Evolutionary conservation across 2,329 filamentous ascomycete genomes (phyloP).

Genomic region (Sporothrix protearum): DNA sequence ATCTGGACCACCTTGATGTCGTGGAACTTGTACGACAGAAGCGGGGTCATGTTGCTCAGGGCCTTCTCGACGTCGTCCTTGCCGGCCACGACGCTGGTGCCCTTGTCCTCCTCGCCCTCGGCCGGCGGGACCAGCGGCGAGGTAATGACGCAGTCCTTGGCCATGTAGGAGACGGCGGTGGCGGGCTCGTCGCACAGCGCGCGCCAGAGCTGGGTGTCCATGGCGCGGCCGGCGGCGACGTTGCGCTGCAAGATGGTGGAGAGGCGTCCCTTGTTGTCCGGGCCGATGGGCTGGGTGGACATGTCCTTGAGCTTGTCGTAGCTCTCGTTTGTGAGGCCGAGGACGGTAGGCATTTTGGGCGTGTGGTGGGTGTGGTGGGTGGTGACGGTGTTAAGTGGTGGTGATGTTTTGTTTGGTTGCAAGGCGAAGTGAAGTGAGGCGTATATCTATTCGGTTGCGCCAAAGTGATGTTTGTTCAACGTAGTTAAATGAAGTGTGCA

Average conservation of each 20-base stretch:
- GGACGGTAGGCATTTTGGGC: slow-evolving; percentile 34
- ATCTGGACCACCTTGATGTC: slow-evolving; percentile 39
- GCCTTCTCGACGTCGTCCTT: slow-evolving; percentile 35
- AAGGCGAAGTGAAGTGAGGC: no score
- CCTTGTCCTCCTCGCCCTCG: background rate
- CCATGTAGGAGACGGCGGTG: slow-evolving; percentile 38
- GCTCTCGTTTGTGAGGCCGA: slow-evolving; percentile 36
- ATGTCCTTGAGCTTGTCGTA: slow-evolving; percentile 18
- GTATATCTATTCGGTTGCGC: no score
- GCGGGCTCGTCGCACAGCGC: slow-evolving; percentile 39
- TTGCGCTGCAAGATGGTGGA: slow-evolving; percentile 41
- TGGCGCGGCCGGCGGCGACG: slow-evolving; percentile 38
- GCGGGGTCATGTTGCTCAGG: slow-evolving; percentile 33
- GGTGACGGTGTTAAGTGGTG: background rate
- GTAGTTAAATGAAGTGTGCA: background rate
- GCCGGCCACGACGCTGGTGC: slow-evolving; percentile 30
- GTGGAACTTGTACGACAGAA: slow-evolving; percentile 36
- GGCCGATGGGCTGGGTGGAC: slow-evolving; percentile 23
- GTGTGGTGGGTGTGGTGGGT: background rate
- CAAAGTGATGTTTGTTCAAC: background rate
- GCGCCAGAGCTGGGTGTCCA: slow-evolving; percentile 41
- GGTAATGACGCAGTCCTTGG: slow-evolving; percentile 40
- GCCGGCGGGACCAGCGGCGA: slow-evolving; percentile 36
- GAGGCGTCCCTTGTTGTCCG: slow-evolving; percentile 34
- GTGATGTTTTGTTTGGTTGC: no score